Evolutionary conservation across 176 grass and related monocot species (phyloP).

Genomic region (Phragmites australis): DNA sequence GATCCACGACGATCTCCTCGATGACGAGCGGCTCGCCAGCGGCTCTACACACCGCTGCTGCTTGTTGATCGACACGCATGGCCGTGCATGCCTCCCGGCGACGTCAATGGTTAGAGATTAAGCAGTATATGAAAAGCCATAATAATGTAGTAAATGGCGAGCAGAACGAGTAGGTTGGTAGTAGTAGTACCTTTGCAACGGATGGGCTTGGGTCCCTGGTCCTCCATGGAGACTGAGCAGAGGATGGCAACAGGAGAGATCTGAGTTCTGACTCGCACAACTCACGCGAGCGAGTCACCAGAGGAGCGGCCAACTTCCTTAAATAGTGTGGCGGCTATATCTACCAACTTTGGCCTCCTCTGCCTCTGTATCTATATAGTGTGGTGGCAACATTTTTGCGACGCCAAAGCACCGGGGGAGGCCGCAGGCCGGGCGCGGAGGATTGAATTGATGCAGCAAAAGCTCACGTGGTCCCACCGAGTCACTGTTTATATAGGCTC

Average conservation of each 20-base stretch:
- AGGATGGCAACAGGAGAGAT: background rate
- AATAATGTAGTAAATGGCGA: background rate
- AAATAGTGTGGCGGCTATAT: background rate
- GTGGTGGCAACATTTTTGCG: too few relatives aligned
- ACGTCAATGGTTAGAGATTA: background rate
- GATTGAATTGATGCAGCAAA: too few relatives aligned
- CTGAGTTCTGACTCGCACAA: background rate
- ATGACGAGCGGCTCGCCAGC: conserved; percentile 55
- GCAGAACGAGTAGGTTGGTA: background rate
- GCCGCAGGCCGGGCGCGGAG: too few relatives aligned
- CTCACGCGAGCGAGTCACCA: background rate
- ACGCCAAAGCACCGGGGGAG: too few relatives aligned
- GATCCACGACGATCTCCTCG: conserved; percentile 82
- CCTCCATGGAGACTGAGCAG: conserved; percentile 29
- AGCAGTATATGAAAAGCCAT: background rate
- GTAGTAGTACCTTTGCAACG: conserved; percentile 60
- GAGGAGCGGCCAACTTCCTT: background rate
- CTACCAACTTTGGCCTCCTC: background rate
- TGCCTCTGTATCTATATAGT: too few relatives aligned
- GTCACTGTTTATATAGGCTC: too few relatives aligned
- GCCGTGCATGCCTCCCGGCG: background rate
- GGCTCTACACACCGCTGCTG: conserved; percentile 71
- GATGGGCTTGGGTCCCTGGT: conserved; percentile 44
- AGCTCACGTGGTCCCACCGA: too few relatives aligned
- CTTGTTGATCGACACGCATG: background rate